Base-by-base conservation (phyloP, 2,329 filamentous ascomycete species). In the Pyricularia grisea region DNA sequence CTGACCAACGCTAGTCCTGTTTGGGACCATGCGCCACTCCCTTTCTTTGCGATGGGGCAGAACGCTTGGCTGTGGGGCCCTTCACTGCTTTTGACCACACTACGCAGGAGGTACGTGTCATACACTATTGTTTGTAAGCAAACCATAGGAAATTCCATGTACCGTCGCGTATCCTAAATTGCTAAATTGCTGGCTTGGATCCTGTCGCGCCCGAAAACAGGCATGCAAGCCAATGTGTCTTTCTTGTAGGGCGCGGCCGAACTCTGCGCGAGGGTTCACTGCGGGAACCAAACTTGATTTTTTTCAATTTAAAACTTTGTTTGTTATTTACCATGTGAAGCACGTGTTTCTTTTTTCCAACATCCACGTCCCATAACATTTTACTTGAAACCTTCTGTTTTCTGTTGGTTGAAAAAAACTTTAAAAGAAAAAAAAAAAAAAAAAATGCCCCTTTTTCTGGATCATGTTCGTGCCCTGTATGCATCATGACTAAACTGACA, bases 1-100 rank as follows among this genome's bases (percentile, higher is more conserved):
- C 76, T 78, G 76, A 77, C 77, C 58, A 7, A 65, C 75, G 73
- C 81, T 82, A 82, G 71, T n/a, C 79, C 74, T 2, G 2, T 73
- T 74, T 73, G 17, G 73, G 76, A 66, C 70, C 69, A 73, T 28
- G 71, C 67, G 65, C 30, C 42, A 55, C 69, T 74, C n/a, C 72
- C 74, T 74, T 76, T 73, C 64, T 72, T 74, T 70, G 63, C 70
- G 9, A 28, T 63, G 60, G 60, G 60, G 25, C 60, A 63, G 60
- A 30, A 63, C n/a, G 7, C 27, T 63, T 28, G 60, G 25, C 14
- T 2, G 60, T 63, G 60, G 60, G 25, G 60, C 60, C 60, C 2
- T 61, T 23, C 7, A 30, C 60, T 63, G 23, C 25, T 28, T 63
- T 17, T 30, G 14, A 20, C 60, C 5, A 12, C 23, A 30, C 12